Base-by-base conservation (phyloP, 164 flowering plant genomes). In the Nymphaea colorata region DNA sequence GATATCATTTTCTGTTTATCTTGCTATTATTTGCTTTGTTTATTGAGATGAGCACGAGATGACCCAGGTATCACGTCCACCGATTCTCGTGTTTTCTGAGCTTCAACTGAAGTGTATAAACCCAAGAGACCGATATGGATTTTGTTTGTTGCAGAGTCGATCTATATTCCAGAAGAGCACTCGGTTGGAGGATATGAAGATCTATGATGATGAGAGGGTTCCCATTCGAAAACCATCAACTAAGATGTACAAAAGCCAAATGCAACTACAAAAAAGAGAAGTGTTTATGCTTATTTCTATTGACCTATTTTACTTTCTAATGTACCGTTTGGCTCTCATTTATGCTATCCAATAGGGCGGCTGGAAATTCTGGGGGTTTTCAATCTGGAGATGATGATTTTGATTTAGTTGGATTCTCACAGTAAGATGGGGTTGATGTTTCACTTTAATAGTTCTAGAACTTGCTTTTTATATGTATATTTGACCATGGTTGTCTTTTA, bases 111-210 rank as follows among this genome's bases (percentile, higher is more conserved):
- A 47, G 3, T 47, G 55, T 7, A 47, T 6, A 47, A 4, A 2
- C 7, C 55, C 7, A 47, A 47, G 7, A 12, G 12, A 12, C 55
- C 7, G 12, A 47, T 12, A 47, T 47, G 6, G 7, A 12, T 6
- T 4, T 47, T 2, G 12, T 47, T 47, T 47, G 55, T 47, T 83
- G 83, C 93, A 95, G 99, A 88, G 96, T 77, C 93, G 98, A 42
- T 96, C 99, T 0, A 95, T 95, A 76, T 95, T 91, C 67, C 90
- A 92, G 65, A 95, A 92, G 79, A 95, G 98, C 75, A 95, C 99
- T 12, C 81, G 98, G 66, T 95, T 85, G 82, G 98, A 95, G 79
- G 97, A 95, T 72, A 89, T 95, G 98, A 80, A 86, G 73, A 79
- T 69, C 67, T 61, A 66, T 63, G 98, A 95, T 53, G 97, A 92